phyloP scores from a whole-genome alignment of 495 filamentous ascomycete genomes.

The Xanthoparmelia taractica region DNA sequence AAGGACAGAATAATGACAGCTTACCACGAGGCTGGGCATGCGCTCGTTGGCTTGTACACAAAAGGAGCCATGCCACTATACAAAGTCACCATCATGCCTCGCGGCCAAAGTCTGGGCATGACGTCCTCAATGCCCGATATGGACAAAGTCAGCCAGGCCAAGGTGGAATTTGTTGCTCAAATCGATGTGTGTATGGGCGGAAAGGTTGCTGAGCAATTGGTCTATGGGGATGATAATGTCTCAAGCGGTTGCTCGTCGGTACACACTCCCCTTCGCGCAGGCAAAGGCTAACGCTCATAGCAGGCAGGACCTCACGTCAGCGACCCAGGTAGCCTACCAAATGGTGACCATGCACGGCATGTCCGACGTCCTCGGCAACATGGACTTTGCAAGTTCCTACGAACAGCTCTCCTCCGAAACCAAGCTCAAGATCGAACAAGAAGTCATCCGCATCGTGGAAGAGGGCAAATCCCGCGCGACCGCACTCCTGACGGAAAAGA shows the following conservation, averaged over 20 bases:
- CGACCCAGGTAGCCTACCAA: slow-evolving; percentile 68
- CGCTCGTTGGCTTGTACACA: slow-evolving; percentile 78
- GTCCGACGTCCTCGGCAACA: slow-evolving; percentile 79
- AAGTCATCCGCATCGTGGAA: slow-evolving; percentile 78
- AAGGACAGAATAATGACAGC: slow-evolving; percentile 86
- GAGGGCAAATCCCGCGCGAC: slow-evolving; percentile 69
- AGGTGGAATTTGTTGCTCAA: slow-evolving; percentile 54
- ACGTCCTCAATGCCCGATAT: slow-evolving; percentile 81
- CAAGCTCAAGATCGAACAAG: slow-evolving; percentile 71
- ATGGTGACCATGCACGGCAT: slow-evolving; percentile 87
- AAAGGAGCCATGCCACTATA: slow-evolving; percentile 67
- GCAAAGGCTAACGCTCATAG: slow-evolving; percentile 8
- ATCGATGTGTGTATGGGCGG: slow-evolving; percentile 86
- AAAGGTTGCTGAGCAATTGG: slow-evolving; percentile 87
- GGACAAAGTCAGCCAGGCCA: slow-evolving; percentile 74
- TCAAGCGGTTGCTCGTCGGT: slow-evolving; percentile 72
- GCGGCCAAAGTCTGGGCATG: slow-evolving; percentile 75
- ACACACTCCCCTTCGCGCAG: slow-evolving; percentile 34
- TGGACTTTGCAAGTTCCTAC: slow-evolving; percentile 75
- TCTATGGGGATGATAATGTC: slow-evolving; percentile 81
- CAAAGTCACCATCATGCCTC: slow-evolving; percentile 93
- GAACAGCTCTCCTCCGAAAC: slow-evolving; percentile 75
- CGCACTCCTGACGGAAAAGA: slow-evolving; percentile 53
- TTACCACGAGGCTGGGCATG: slow-evolving; percentile 96
- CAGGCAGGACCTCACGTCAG: slow-evolving; percentile 66